Conservation (phyloP, 352 stramenopile species). For the Phytophthora brassicae region DNA sequence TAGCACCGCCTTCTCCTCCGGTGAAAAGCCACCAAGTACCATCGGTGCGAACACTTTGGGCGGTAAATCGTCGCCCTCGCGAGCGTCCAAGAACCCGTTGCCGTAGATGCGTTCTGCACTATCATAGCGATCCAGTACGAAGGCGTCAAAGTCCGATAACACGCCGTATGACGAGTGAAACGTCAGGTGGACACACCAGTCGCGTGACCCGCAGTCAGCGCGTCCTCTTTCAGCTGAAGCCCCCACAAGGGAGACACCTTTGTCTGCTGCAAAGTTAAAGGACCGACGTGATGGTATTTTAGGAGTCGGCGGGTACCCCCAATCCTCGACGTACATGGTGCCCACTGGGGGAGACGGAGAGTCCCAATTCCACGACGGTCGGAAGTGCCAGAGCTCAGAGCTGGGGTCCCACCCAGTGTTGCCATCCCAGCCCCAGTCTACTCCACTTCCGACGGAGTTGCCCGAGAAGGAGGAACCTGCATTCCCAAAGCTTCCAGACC, state of each 20-base stretch:
- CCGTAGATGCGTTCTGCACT: constrained; percentile 17
- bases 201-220: constrained; percentile 6
- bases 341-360: constrained; percentile 25
- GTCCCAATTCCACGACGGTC: constrained; percentile 24
- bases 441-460: constrained; percentile 10
- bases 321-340: constrained; percentile 24
- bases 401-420: constrained; percentile 11
- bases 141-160: constrained; percentile 51
- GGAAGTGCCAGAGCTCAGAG: constrained; percentile 21
- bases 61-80: constrained; percentile 2
- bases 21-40: constrained; percentile 32
- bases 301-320: constrained; percentile 16
- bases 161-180: constrained; percentile 53
- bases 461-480: constrained; percentile 3
- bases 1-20: constrained; percentile 16
- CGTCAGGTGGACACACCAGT: constrained; percentile 34
- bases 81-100: constrained; percentile 3
- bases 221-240: constrained; percentile 10
- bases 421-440: constrained; percentile 12
- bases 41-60: constrained; percentile 25
- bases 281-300: constrained; percentile 16
- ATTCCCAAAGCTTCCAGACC: constrained; percentile 3
- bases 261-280: constrained; percentile 12
- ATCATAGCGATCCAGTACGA: constrained; percentile 46
- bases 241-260: constrained; percentile 13